phyloP scores from a whole-genome alignment of 768 basidiomycete species.

The Coprinopsis cinerea region DNA sequence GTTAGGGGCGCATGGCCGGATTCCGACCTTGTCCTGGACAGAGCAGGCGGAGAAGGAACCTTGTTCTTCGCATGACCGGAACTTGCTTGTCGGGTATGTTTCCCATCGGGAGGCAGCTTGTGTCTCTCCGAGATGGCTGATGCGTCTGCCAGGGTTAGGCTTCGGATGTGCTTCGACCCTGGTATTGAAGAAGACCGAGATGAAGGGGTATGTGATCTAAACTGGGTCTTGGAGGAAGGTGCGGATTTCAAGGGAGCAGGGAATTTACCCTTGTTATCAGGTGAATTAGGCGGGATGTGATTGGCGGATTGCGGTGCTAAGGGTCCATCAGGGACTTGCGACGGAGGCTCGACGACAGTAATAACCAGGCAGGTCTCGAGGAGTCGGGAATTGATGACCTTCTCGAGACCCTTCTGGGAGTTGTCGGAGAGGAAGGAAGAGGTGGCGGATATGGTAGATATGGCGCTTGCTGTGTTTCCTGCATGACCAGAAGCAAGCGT shows the following conservation, averaged over 20 bases:
- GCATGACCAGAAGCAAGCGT: constrained; percentile 14
- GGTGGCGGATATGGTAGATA: constrained; percentile 14
- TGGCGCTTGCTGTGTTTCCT: background rate
- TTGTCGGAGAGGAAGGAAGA: constrained; percentile 43
- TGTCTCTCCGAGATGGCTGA: background rate
- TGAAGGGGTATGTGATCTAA: background rate
- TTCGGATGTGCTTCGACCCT: background rate
- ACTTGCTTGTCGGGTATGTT: background rate
- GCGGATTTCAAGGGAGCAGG: background rate
- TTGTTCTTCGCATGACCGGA: background rate
- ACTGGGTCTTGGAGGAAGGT: constrained; percentile 1
- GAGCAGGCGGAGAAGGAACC: background rate
- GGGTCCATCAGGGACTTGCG: constrained; percentile 6
- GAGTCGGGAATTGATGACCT: constrained; percentile 62
- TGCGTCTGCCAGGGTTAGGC: background rate
- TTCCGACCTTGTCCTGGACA: background rate
- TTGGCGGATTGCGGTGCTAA: constrained; percentile 6
- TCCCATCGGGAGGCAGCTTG: background rate
- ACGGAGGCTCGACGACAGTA: constrained; percentile 27
- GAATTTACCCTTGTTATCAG: background rate
- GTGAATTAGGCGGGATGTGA: constrained; percentile 7
- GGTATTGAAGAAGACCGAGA: constrained; percentile 2
- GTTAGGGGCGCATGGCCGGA: background rate
- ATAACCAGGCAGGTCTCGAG: constrained; percentile 74
- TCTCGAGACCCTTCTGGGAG: constrained; percentile 66